A percentile compares a stretch with the other conserved stretches of the same genome.
Evolutionary conservation across 768 basidiomycete species (phyloP).

Genomic region (Phaffia australis): DNA sequence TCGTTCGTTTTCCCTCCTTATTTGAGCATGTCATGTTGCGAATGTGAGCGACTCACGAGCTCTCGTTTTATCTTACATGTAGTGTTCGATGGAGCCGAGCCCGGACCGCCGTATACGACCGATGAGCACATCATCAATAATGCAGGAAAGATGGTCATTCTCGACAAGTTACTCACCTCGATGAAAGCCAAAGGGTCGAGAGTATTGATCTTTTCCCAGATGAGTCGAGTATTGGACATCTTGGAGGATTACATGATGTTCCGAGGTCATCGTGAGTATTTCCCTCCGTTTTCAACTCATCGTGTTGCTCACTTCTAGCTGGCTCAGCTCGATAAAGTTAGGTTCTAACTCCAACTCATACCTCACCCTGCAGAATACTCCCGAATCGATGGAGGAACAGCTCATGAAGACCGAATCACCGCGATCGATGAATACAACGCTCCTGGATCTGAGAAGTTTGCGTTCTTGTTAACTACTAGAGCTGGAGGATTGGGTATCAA

Average conservation of each 20-base stretch:
- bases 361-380: conserved; percentile 60
- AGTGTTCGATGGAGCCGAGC: conserved; percentile 50
- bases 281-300: conserved; percentile 17
- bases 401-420: conserved; percentile 87
- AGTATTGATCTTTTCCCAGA: conserved; percentile 94
- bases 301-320: background rate
- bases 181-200: conserved; percentile 92
- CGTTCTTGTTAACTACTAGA: conserved; percentile 90
- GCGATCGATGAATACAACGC: conserved; percentile 98
- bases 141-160: conserved; percentile 92
- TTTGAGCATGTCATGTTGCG: background rate
- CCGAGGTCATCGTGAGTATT: conserved; percentile 62
- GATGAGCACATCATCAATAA: conserved; percentile 93
- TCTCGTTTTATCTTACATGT: background rate
- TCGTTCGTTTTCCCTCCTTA: conserved; percentile 29
- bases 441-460: conserved; percentile 85
- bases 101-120: conserved; percentile 95
- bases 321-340: background rate
- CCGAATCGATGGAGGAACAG: conserved; percentile 88
- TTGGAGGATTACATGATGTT: conserved; percentile 95
- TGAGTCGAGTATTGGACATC: conserved; percentile 98
- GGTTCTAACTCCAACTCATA: background rate
- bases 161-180: conserved; percentile 76
- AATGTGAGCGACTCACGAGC: background rate
- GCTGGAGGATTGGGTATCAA: conserved; percentile 97